Base-by-base conservation (phyloP, 148 eudicot genomes). In the Euryodendron excelsum region DNA sequence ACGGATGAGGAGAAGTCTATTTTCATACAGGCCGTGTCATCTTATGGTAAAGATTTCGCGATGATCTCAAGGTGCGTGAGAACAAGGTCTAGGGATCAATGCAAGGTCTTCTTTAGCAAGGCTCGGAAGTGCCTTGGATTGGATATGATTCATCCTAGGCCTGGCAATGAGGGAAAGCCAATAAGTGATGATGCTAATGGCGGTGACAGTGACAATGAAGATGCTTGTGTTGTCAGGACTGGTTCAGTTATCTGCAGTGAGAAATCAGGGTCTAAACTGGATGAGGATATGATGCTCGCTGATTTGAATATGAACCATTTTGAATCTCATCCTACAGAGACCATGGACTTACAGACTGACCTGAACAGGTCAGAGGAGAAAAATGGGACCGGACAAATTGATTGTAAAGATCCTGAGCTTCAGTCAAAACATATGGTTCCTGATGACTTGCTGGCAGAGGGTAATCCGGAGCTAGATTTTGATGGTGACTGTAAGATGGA, bases 51-150 rank as follows among this genome's bases (percentile, higher is more conserved):
- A 65, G 99, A 96, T 72, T 96, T 96, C 77, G 66, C 53, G 28
- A 80, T 79, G 90, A 89, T 96, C 69, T 93, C 99, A 28, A 84
- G 82, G 53, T 79, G 78, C 73, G 86, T 96, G 28, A 76, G 85
- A 81, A 91, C 99, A 20, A 91, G 85, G 80, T 85, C 97, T 0
- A 79, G 79, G 70, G 91, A 91, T 77, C 93, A 91, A 64, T 96
- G 99, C 84, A 93, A 82, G 77, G 81, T 89, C 25, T 96, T 90
- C 81, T 96, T 88, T 74, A 93, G 97, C 70, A 96, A 96, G 87
- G 91, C 85, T 11, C 75, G 91, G 67, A 93, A 89, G 80, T 84
- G 92, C 78, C 89, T 96, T 41, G 95, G 92, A 65, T 79, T 93
- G 76, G 97, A 92, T 82, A 80, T 14, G 77, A 30, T 88, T 61